Percentiles rank a stretch among this genome's conserved stretches.
Evolutionary conservation across 306 rosid species (phyloP).

Genomic region (Pyrus betulifolia): DNA sequence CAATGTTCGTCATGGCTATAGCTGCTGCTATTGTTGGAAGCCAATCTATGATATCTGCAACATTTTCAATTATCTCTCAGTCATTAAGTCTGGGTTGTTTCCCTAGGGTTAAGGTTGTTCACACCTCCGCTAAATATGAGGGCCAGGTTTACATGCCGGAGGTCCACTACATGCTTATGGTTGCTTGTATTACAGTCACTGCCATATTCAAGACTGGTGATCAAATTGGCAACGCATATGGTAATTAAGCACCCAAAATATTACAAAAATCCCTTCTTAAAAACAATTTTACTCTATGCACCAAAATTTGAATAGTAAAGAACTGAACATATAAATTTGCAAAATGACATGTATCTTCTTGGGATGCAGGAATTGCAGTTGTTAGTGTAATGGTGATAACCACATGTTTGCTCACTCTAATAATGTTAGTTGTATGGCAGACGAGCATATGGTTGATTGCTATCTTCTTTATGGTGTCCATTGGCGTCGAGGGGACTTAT

Average conservation of each 20-base stretch:
- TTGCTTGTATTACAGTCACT: constrained; percentile 52
- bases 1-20: constrained; percentile 65
- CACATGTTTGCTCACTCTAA: constrained; percentile 42
- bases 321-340: no score
- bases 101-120: constrained; percentile 62
- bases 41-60: constrained; percentile 81
- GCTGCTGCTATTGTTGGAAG: constrained; percentile 72
- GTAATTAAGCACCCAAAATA: constrained; percentile 2
- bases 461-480: constrained; percentile 36
- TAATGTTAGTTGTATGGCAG: constrained; percentile 72
- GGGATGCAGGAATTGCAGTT: constrained; percentile 41
- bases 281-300: no score
- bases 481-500: constrained; percentile 29
- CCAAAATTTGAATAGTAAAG: no score
- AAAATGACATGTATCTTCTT: background rate
- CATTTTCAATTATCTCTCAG: constrained; percentile 65
- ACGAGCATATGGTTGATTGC: constrained; percentile 43
- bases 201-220: constrained; percentile 58
- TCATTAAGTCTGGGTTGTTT: constrained; percentile 66
- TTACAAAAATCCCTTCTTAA: no score
- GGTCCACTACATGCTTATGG: constrained; percentile 61
- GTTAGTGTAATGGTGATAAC: constrained; percentile 59
- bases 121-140: constrained; percentile 54
- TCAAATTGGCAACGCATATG: constrained; percentile 68
- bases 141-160: constrained; percentile 82